These are phyloP conservation scores for Colletotrichum costaricense DNA, from an alignment of 2,329 filamentous ascomycete genomes.

Conservation along the genomic window DNA sequence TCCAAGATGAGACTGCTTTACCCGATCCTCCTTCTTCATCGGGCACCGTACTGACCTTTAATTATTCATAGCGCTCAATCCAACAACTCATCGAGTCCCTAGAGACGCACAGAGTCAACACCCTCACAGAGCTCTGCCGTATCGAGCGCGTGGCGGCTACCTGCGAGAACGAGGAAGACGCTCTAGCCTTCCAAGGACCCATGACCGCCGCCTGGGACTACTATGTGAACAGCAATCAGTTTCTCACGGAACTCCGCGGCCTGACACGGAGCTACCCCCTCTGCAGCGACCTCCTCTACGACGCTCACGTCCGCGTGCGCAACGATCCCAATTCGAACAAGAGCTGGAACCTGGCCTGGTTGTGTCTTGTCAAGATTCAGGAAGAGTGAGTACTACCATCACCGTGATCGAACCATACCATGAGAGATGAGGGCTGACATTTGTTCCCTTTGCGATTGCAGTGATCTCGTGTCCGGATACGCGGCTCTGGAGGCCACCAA, in stretches of 20 bases:
- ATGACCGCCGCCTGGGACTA: slow-evolving; percentile 79
- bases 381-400: slow-evolving; percentile 64
- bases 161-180: slow-evolving; percentile 68
- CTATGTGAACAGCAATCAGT: slow-evolving; percentile 77
- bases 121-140: slow-evolving; percentile 76
- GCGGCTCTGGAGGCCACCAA: slow-evolving; percentile 70
- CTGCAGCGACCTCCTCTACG: slow-evolving; percentile 71
- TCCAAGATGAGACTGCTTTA: too few relatives aligned
- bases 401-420: not conserved
- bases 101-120: slow-evolving; percentile 76
- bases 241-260: slow-evolving; percentile 76
- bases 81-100: slow-evolving; percentile 72
- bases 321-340: slow-evolving; percentile 73
- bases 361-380: slow-evolving; percentile 74
- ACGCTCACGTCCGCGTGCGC: slow-evolving; percentile 73
- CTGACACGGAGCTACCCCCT: slow-evolving; percentile 77
- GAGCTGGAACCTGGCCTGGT: slow-evolving; percentile 83
- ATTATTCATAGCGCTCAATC: slow-evolving; percentile 45
- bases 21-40: not conserved
- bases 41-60: not conserved
- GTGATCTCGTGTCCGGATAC: slow-evolving; percentile 70
- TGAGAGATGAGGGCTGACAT: not conserved
- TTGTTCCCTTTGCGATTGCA: slow-evolving; percentile 42
- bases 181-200: slow-evolving; percentile 67
- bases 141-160: slow-evolving; percentile 74